Evolutionary conservation across 495 filamentous ascomycete genomes (phyloP).

Genomic region (Annulohypoxylon nitens): DNA sequence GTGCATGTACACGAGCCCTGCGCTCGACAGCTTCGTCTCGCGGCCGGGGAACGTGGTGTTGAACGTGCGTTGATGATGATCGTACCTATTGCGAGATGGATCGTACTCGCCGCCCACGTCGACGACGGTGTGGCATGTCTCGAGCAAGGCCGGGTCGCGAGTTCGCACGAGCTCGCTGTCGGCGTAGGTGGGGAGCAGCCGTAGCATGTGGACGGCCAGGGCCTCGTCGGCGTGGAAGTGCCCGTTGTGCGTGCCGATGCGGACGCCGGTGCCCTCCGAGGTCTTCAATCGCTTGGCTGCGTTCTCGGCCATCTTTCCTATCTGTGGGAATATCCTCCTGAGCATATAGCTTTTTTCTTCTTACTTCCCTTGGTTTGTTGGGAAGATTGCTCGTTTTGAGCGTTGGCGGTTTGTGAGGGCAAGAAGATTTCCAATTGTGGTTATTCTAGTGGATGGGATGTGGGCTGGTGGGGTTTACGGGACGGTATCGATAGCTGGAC

Average conservation of each 20-base stretch:
- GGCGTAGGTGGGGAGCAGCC: slow-evolving; percentile 84
- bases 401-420: background rate
- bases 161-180: slow-evolving; percentile 83
- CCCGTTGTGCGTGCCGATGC: slow-evolving; percentile 93
- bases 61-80: slow-evolving; percentile 98
- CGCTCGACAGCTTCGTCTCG: slow-evolving; percentile 89
- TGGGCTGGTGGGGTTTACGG: slow-evolving; percentile 27
- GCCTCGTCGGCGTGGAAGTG: slow-evolving; percentile 99
- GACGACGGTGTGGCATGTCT: slow-evolving; percentile 91
- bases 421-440: slow-evolving; percentile 29
- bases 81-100: slow-evolving; percentile 79
- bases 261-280: slow-evolving; percentile 59
- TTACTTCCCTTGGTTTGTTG: background rate
- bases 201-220: slow-evolving; percentile 96
- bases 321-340: slow-evolving; percentile 41
- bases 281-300: slow-evolving; percentile 79
- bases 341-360: background rate
- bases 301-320: slow-evolving; percentile 70
- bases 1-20: slow-evolving; percentile 95
- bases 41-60: slow-evolving; percentile 78
- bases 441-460: slow-evolving; percentile 25
- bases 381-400: background rate
- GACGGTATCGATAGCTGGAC: slow-evolving; percentile 27
- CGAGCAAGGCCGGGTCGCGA: slow-evolving; percentile 82
- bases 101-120: slow-evolving; percentile 96